Evolutionary conservation across 768 basidiomycete genomes (phyloP).

Genomic region (Suillus fuscotomentosus): DNA sequence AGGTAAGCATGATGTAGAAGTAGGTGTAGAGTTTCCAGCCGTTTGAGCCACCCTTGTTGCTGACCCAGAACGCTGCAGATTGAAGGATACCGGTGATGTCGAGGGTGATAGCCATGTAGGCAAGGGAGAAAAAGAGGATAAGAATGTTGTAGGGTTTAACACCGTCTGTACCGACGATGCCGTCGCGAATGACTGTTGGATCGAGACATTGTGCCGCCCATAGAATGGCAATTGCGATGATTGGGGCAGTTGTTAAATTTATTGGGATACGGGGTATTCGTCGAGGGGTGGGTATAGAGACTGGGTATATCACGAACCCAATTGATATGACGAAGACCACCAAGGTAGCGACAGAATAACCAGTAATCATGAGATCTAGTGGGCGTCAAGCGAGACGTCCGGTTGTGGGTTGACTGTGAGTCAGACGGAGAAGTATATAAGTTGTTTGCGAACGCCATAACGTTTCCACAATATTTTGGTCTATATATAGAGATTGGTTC

Average conservation of each 20-base stretch:
- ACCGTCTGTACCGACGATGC: slow-evolving; percentile 77
- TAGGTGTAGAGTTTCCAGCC: slow-evolving; percentile 75
- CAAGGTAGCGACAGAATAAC: slow-evolving; percentile 47
- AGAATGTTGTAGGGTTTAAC: slow-evolving; percentile 92
- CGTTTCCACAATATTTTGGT: too few relatives aligned
- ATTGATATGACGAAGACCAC: slow-evolving; percentile 54
- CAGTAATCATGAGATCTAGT: slow-evolving; percentile 34
- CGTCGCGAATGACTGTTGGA: slow-evolving; percentile 54
- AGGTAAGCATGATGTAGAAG: slow-evolving; percentile 81
- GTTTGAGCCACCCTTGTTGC: slow-evolving; percentile 70
- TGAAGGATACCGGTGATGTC: slow-evolving; percentile 87
- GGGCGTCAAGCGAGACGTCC: too few relatives aligned
- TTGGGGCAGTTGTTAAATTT: slow-evolving; percentile 54
- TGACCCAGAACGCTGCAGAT: slow-evolving; percentile 87
- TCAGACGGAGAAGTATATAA: not conserved
- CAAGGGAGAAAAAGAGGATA: slow-evolving; percentile 87
- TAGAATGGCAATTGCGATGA: slow-evolving; percentile 48
- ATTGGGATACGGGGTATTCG: slow-evolving; percentile 36
- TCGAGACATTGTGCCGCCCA: slow-evolving; percentile 57
- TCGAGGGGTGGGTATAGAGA: slow-evolving; percentile 38
- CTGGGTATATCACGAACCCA: slow-evolving; percentile 47
- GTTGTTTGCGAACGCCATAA: too few relatives aligned
- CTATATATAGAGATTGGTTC: too few relatives aligned
- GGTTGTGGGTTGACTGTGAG: too few relatives aligned
- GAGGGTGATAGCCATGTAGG: slow-evolving; percentile 90